Conservation (phyloP, 768 basidiomycete genomes). For the Clitopilus passeckerianus region DNA sequence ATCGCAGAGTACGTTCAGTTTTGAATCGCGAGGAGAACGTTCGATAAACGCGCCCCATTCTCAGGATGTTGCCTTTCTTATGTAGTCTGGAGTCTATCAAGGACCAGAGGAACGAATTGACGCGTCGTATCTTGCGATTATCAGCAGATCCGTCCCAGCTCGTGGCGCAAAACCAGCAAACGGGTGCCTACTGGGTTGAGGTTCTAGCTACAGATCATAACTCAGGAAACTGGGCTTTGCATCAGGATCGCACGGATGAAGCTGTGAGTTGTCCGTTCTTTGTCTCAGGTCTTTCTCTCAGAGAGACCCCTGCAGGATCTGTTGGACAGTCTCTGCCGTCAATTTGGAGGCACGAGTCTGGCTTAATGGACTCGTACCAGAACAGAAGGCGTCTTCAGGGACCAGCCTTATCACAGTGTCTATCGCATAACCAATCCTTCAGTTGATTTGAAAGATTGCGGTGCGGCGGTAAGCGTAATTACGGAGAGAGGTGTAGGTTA, state of each 20-base stretch:
- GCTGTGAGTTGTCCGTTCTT: background rate
- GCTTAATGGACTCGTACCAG: background rate
- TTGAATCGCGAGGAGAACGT: background rate
- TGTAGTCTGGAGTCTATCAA: conserved; percentile 3
- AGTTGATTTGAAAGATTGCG: too few species aligned
- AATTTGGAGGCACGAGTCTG: conserved; percentile 6
- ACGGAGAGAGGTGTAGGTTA: background rate
- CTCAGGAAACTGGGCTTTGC: background rate
- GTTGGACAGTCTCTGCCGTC: conserved; percentile 7
- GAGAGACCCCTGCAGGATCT: background rate
- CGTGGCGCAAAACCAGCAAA: conserved; percentile 1
- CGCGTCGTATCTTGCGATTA: conserved; percentile 13
- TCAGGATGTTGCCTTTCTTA: conserved; percentile 9
- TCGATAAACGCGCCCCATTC: background rate
- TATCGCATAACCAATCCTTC: too few species aligned
- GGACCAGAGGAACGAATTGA: conserved; percentile 9
- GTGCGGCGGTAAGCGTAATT: background rate
- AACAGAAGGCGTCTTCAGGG: background rate
- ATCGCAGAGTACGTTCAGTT: conserved; percentile 4
- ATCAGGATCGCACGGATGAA: conserved; percentile 6
- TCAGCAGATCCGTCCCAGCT: conserved; percentile 6
- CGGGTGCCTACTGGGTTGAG: conserved; percentile 10
- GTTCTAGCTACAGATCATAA: conserved; percentile 3
- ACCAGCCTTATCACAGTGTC: too few species aligned
- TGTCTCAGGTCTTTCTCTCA: background rate